Evolutionary conservation across 2,329 filamentous ascomycete species (phyloP).

Genomic region (Claviceps maximensis): DNA sequence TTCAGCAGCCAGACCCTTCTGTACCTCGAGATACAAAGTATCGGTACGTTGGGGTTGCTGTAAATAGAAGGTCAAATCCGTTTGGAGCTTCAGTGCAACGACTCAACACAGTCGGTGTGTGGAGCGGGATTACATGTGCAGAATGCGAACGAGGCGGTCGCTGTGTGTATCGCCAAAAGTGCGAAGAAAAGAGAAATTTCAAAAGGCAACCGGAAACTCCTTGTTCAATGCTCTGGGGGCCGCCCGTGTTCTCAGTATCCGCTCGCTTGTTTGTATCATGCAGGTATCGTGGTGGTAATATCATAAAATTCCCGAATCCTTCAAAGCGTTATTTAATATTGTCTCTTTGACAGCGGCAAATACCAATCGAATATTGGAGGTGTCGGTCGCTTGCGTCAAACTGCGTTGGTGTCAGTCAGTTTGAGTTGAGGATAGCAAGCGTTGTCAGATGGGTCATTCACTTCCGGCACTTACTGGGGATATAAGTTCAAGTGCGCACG

Average conservation of each 20-base stretch:
- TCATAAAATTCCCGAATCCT: conserved; percentile 92
- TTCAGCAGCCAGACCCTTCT: no score
- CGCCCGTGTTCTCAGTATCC: conserved; percentile 10
- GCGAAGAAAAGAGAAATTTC: background rate
- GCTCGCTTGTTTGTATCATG: conserved; percentile 8
- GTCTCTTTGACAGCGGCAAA: conserved; percentile 99
- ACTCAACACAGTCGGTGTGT: background rate
- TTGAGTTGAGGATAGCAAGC: background rate
- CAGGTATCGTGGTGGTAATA: conserved; percentile 7
- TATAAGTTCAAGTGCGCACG: conserved; percentile 91
- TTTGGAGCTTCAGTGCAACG: background rate
- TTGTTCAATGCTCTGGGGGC: conserved; percentile 6
- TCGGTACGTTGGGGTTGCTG: background rate
- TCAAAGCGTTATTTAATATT: conserved; percentile 93
- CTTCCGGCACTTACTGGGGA: conserved; percentile 62
- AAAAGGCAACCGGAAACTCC: conserved; percentile 7
- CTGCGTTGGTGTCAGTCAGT: conserved; percentile 30
- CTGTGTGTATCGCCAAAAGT: background rate
- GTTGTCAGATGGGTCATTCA: no score
- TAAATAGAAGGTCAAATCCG: background rate
- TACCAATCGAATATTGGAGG: conserved; percentile 92
- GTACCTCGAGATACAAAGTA: background rate
- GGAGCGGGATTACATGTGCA: background rate
- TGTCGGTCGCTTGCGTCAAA: conserved; percentile 96
- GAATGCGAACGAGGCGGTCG: background rate